phyloP scores from a whole-genome alignment of 495 filamentous ascomycete genomes.

The Talaromyces wortmannii region DNA sequence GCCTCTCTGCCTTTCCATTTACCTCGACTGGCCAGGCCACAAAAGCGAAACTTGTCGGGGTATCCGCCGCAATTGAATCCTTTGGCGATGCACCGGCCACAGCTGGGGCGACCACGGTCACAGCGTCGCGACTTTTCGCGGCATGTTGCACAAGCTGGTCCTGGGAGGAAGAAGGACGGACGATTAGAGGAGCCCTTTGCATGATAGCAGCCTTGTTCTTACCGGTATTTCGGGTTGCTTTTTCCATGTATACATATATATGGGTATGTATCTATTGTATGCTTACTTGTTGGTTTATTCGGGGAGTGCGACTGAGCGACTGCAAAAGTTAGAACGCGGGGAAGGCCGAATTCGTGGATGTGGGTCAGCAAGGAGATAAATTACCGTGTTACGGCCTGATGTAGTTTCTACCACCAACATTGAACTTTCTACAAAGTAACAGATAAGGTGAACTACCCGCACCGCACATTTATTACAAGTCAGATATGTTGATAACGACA shows the following conservation, averaged over 20 bases:
- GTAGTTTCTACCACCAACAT: no score
- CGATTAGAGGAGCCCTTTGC: background rate
- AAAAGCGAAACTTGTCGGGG: conserved; percentile 33
- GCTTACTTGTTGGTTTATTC: background rate
- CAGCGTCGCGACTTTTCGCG: conserved; percentile 27
- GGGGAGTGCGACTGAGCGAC: background rate
- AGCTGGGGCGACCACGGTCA: conserved; percentile 18
- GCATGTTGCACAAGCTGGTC: conserved; percentile 22
- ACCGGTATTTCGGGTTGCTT: background rate
- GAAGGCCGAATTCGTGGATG: background rate
- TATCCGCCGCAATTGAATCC: conserved; percentile 27
- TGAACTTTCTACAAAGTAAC: no score
- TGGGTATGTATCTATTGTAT: background rate
- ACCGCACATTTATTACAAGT: background rate
- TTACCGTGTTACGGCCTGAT: background rate
- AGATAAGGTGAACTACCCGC: background rate
- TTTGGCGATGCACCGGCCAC: conserved; percentile 20
- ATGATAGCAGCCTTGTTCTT: background rate
- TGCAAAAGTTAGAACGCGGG: background rate
- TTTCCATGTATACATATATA: background rate
- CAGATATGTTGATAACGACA: background rate
- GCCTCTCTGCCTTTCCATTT: conserved; percentile 22
- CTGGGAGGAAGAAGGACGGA: background rate
- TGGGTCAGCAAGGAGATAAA: background rate
- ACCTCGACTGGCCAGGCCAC: conserved; percentile 28